Evolutionary conservation across 1,284 basidiomycete genomes (phyloP).

Genomic region (Sphagnurus paluster): DNA sequence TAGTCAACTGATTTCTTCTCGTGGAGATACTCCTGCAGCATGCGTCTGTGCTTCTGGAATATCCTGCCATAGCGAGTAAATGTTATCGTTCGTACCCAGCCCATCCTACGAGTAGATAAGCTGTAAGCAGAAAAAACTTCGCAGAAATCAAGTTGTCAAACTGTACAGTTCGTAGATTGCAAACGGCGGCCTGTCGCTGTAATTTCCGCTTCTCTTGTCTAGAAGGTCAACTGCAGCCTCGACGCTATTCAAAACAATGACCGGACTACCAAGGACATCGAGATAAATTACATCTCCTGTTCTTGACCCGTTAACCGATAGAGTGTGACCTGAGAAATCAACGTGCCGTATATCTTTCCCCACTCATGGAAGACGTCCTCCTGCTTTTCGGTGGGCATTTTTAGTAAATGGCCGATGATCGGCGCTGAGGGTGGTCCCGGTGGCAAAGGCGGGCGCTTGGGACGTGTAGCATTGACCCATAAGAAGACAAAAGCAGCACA

Average conservation of each 20-base stretch:
- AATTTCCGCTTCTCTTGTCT: slow-evolving; percentile 30
- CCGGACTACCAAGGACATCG: slow-evolving; percentile 24
- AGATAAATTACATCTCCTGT: slow-evolving; percentile 33
- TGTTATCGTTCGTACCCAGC: slow-evolving; percentile 12
- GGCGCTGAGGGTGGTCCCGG: slow-evolving; percentile 24
- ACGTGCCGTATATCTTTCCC: slow-evolving; percentile 18
- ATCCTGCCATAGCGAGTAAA: slow-evolving; percentile 21
- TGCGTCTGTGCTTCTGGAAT: slow-evolving; percentile 20
- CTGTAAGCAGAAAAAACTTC: too few species aligned
- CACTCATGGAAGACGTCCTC: slow-evolving; percentile 18
- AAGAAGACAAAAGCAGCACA: too few species aligned
- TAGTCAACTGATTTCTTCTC: slow-evolving; percentile 15
- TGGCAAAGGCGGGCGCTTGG: slow-evolving; percentile 12
- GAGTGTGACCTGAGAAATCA: too few species aligned
- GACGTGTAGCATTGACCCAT: neutral
- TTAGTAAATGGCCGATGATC: slow-evolving; percentile 24
- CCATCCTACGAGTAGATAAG: slow-evolving; percentile 21
- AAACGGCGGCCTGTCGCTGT: slow-evolving; percentile 30
- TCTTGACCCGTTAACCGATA: too few species aligned
- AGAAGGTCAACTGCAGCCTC: slow-evolving; percentile 33
- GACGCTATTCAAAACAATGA: slow-evolving; percentile 32
- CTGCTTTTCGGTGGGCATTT: slow-evolving; percentile 16
- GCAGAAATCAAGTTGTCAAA: too few species aligned
- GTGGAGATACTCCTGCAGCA: slow-evolving; percentile 19
- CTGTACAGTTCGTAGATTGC: slow-evolving; percentile 12